These are phyloP conservation scores for Nicotiana paniculata DNA, from an alignment of 257 asterid species.

Conservation along the genomic window DNA sequence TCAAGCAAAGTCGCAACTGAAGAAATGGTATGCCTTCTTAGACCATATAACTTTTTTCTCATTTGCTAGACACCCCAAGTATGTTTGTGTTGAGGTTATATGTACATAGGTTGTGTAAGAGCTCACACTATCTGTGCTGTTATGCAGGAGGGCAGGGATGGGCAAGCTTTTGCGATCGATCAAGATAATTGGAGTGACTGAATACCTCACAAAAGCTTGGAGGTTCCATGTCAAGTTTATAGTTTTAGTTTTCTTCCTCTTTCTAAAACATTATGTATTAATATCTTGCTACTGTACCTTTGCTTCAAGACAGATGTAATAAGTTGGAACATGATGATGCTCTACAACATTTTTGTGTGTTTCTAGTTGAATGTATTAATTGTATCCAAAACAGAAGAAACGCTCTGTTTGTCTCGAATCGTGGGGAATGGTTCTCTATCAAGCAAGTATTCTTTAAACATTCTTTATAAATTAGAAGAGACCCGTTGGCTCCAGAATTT, in stretches of 20 bases:
- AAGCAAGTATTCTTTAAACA: no score
- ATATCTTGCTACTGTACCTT: background rate
- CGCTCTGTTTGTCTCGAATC: background rate
- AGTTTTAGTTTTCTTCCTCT: background rate
- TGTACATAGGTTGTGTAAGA: background rate
- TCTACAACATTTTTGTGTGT: background rate
- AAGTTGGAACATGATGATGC: background rate
- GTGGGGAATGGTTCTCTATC: background rate
- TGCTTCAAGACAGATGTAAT: background rate
- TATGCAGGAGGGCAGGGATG: conserved; percentile 54
- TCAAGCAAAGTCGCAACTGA: conserved; percentile 40
- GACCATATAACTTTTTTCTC: background rate
- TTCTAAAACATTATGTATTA: no score
- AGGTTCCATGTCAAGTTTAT: background rate
- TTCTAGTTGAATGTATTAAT: background rate
- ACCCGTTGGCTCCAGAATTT: no score
- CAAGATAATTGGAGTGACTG: conserved; percentile 93
- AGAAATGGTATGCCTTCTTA: conserved; percentile 45
- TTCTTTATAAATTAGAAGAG: no score
- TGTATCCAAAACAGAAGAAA: background rate
- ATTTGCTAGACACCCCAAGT: background rate
- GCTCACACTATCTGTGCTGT: background rate
- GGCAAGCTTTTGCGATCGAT: conserved; percentile 37
- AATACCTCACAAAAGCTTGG: conserved; percentile 9
- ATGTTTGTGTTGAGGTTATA: background rate